Base-by-base conservation (phyloP, 2,329 filamentous ascomycete genomes). In the Neurospora sp. region DNA sequence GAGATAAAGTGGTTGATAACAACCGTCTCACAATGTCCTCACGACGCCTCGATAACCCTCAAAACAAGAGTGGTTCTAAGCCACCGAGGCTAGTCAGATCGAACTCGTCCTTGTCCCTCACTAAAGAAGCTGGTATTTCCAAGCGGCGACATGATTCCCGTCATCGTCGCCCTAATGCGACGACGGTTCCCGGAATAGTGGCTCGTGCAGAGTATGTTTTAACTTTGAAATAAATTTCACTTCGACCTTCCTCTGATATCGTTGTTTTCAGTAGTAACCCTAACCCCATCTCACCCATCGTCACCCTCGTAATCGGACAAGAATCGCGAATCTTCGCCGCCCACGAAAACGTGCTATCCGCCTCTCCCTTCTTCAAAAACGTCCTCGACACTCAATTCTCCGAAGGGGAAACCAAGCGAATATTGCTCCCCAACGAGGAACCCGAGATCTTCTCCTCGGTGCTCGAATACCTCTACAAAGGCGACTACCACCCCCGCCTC, bases 401-500 rank as follows among this genome's bases (percentile, higher is more conserved):
- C 81, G 86, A 86, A 17, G 77, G 79, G n/a, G 79, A 83, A 70
- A 84, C 83, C 78, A 93, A 93, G 81, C 89, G 90, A 69, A 91
- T 97, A 78, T 86, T 90, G 68, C 87, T 97, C 1, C 91, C 93
- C 1, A 89, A 95, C 71, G 94, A 97, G 80, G 90, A 94, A 75
- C 93, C 94, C 23, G 93, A 97, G 79, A 90, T 97, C 76, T 94
- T 97, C 80, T 96, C 93, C 8, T 93, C 91, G 6, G 86, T 97
- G 11, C 89, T 97, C 70, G 94, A 97, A 78, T 97, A 91, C 75
- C 88, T 97, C 70, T 96, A 96, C 86, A 96, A 96, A 81, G 93
- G 93, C 73, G 94, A 97, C 80, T 97, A 97, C 82, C 94, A 90
- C 75, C 93, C 94, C 3, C 90, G 91, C 19, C 85, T 97, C 33